Conservation (phyloP, 768 basidiomycete species). For the Imleria badia region DNA sequence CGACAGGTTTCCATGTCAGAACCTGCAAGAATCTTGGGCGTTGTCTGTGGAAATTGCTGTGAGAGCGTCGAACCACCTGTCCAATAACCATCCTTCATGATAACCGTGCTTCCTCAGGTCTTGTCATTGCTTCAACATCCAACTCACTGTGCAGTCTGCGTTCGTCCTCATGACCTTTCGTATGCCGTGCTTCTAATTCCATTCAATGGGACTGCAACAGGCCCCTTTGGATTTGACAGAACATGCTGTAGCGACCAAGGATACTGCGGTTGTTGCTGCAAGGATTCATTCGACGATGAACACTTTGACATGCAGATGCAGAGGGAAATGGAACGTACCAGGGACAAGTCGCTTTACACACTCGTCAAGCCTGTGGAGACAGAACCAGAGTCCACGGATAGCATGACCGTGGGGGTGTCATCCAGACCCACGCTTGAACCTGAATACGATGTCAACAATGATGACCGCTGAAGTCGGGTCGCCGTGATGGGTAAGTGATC, state of each 20-base stretch:
- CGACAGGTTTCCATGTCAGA: slow-evolving; percentile 7
- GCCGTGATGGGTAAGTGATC: too few relatives aligned
- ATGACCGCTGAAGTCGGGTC: too few relatives aligned
- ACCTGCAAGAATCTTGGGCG: neutral
- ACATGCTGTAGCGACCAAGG: slow-evolving; percentile 15
- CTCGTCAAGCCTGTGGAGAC: slow-evolving; percentile 7
- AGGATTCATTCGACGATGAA: slow-evolving; percentile 18
- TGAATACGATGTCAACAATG: too few relatives aligned
- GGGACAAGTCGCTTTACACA: slow-evolving; percentile 8
- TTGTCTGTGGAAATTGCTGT: slow-evolving; percentile 19
- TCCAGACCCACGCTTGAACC: neutral
- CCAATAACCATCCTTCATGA: neutral
- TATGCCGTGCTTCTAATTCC: neutral
- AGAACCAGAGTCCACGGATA: slow-evolving; percentile 6
- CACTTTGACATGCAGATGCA: slow-evolving; percentile 17
- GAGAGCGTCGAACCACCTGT: neutral
- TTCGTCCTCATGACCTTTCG: slow-evolving; percentile 3
- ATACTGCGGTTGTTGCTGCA: slow-evolving; percentile 19
- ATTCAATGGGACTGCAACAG: neutral
- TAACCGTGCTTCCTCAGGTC: slow-evolving; percentile 2
- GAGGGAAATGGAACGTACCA: slow-evolving; percentile 21
- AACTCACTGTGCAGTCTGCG: slow-evolving; percentile 12
- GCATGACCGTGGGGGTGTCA: slow-evolving; percentile 1
- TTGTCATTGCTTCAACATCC: slow-evolving; percentile 5
- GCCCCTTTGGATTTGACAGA: slow-evolving; percentile 5